Percentiles rank a stretch among this genome's conserved stretches.
Conservation (phyloP, 2,329 filamentous ascomycete genomes). For the Hymenoscyphus salicellus region DNA sequence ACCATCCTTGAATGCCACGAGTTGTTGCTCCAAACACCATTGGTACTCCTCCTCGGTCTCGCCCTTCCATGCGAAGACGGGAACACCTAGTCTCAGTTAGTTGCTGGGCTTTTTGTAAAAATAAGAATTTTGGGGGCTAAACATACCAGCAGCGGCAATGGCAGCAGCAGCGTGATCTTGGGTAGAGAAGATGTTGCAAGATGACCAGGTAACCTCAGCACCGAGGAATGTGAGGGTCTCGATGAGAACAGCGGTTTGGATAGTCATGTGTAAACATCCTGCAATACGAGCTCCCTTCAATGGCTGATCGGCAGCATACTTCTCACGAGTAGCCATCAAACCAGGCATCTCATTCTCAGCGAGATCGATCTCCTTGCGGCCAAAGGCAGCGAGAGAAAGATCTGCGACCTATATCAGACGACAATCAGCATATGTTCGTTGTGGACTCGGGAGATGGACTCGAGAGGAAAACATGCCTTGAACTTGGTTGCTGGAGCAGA, state of each 20-base stretch:
- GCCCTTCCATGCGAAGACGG: conserved; percentile 72
- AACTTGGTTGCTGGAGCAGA: conserved; percentile 37
- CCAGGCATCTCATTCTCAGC: conserved; percentile 97
- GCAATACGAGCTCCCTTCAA: conserved; percentile 93
- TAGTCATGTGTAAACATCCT: conserved; percentile 78
- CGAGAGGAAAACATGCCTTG: conserved; percentile 26
- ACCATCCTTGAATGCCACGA: conserved; percentile 92
- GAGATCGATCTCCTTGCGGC: conserved; percentile 97
- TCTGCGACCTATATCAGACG: conserved; percentile 74
- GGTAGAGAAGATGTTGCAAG: conserved; percentile 99
- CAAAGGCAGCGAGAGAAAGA: conserved; percentile 95
- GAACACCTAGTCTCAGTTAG: conserved; percentile 58
- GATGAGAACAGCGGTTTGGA: conserved; percentile 98
- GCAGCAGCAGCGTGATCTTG: conserved; percentile 98
- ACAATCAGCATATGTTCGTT: conserved; percentile 6
- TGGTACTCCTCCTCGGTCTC: conserved; percentile 99
- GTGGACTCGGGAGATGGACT: background rate
- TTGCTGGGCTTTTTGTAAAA: conserved; percentile 2
- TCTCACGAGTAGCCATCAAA: conserved; percentile 89
- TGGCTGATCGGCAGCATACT: conserved; percentile 91
- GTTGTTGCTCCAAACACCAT: conserved; percentile 99
- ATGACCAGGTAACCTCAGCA: conserved; percentile 98
- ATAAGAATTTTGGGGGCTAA: background rate
- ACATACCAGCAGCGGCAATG: conserved; percentile 67
- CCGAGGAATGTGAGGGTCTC: conserved; percentile 93